Conservation (phyloP, 169 alveolate genomes). For the Perkinsus olseni region DNA sequence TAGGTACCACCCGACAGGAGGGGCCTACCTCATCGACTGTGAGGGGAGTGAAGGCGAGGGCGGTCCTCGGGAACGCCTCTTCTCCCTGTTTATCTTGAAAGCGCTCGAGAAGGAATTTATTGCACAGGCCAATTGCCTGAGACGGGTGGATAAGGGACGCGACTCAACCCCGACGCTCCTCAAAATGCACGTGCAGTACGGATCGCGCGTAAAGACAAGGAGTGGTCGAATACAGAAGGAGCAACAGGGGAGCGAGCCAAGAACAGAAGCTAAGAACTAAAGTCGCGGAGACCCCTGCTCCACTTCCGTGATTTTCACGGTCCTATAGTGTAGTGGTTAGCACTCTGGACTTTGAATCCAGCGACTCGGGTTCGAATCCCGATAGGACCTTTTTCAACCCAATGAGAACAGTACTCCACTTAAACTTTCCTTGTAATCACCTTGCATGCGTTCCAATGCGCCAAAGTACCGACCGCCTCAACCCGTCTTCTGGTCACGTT, state of each 20-base stretch:
- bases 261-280: too few relatives aligned
- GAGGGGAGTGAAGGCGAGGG: background rate
- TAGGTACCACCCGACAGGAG: background rate
- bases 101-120: background rate
- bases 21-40: background rate
- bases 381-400: background rate
- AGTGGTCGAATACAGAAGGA: background rate
- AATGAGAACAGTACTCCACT: too few relatives aligned
- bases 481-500: background rate
- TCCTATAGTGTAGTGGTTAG: conserved; percentile 2
- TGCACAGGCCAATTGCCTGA: background rate
- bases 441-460: background rate
- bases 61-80: background rate
- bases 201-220: background rate
- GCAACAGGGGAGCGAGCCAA: too few relatives aligned
- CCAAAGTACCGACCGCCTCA: background rate
- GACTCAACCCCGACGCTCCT: too few relatives aligned
- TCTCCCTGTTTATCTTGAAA: background rate
- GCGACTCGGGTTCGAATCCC: conserved; percentile 3
- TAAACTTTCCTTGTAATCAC: too few relatives aligned
- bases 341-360: conserved; percentile 3
- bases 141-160: too few relatives aligned
- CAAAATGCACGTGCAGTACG: background rate
- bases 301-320: background rate
- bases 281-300: too few relatives aligned